Evolutionary conservation across 176 grass and related monocot species (phyloP).

Genomic region (Avena atlantica): DNA sequence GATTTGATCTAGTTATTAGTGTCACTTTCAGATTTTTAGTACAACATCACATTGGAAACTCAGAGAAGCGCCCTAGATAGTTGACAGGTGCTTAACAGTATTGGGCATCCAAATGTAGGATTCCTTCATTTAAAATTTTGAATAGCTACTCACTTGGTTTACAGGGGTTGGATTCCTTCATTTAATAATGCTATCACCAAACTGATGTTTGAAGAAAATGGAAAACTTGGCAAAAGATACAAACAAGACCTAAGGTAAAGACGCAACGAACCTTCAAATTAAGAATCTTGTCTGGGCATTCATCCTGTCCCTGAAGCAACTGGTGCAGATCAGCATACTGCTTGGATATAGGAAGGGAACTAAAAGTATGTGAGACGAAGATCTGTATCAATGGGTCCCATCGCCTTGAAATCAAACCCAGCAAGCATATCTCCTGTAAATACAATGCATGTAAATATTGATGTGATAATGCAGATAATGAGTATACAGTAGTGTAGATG

Average conservation of each 20-base stretch:
- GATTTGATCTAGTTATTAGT: slow-evolving; percentile 4
- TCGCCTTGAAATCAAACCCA: slow-evolving; percentile 63
- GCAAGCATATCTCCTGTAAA: slow-evolving; percentile 78
- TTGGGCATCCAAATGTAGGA: slow-evolving; percentile 16
- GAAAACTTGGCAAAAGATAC: slow-evolving; percentile 22
- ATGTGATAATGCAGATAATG: not conserved
- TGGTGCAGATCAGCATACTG: slow-evolving; percentile 67
- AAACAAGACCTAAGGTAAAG: slow-evolving; percentile 19
- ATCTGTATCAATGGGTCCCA: slow-evolving; percentile 70
- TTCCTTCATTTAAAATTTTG: not conserved
- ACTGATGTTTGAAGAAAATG: not conserved
- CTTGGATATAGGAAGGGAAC: slow-evolving; percentile 74
- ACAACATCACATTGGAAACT: not conserved
- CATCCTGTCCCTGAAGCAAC: slow-evolving; percentile 48
- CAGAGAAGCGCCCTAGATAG: not conserved
- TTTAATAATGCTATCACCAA: not conserved
- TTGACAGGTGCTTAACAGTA: slow-evolving; percentile 14
- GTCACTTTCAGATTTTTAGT: not conserved
- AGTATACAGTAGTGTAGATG: not conserved
- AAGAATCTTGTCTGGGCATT: slow-evolving; percentile 38
- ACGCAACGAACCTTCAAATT: slow-evolving; percentile 53
- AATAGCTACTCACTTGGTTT: not conserved
- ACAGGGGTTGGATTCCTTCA: not conserved
- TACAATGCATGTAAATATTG: slow-evolving; percentile 2
- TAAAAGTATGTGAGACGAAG: slow-evolving; percentile 58